Evolutionary conservation across 2,329 filamentous ascomycete species (phyloP).

Genomic region (Didymella keratinophila): DNA sequence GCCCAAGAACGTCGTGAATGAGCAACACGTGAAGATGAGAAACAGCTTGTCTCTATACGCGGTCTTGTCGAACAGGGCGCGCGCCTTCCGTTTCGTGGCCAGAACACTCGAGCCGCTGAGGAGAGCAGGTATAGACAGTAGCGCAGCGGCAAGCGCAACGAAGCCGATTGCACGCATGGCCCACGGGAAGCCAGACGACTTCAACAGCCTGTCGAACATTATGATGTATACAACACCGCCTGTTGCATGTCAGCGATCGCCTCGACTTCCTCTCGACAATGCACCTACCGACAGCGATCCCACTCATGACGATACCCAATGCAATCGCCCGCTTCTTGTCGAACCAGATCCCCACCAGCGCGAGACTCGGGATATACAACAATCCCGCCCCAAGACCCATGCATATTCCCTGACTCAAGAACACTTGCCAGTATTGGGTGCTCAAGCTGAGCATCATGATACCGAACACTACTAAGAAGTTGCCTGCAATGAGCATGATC

Average conservation of each 20-base stretch:
- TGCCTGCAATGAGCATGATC: conserved; percentile 57
- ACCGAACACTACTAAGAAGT: conserved; percentile 64
- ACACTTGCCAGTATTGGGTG: conserved; percentile 62
- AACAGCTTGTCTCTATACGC: conserved; percentile 47
- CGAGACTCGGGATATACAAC: conserved; percentile 49
- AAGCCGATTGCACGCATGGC: conserved; percentile 48
- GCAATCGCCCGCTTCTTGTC: conserved; percentile 44
- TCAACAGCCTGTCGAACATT: conserved; percentile 45
- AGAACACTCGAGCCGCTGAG: conserved; percentile 42
- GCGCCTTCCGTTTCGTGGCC: conserved; percentile 40
- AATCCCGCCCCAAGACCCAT: conserved; percentile 51
- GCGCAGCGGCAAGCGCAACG: conserved; percentile 40
- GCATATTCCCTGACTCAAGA: conserved; percentile 63
- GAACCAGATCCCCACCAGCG: conserved; percentile 50
- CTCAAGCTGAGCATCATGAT: conserved; percentile 69
- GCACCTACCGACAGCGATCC: conserved; percentile 48
- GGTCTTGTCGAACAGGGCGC: conserved; percentile 44
- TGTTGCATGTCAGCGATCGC: conserved; percentile 23
- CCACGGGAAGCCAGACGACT: conserved; percentile 45
- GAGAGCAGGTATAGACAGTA: conserved; percentile 47
- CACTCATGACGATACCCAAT: conserved; percentile 49
- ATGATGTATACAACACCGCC: conserved; percentile 49
- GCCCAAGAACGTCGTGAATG: conserved; percentile 47
- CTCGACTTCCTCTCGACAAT: neutral
- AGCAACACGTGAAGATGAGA: conserved; percentile 46